phyloP scores from a whole-genome alignment of 441 rosid species.

The Pelargonium myrrhifolium region DNA sequence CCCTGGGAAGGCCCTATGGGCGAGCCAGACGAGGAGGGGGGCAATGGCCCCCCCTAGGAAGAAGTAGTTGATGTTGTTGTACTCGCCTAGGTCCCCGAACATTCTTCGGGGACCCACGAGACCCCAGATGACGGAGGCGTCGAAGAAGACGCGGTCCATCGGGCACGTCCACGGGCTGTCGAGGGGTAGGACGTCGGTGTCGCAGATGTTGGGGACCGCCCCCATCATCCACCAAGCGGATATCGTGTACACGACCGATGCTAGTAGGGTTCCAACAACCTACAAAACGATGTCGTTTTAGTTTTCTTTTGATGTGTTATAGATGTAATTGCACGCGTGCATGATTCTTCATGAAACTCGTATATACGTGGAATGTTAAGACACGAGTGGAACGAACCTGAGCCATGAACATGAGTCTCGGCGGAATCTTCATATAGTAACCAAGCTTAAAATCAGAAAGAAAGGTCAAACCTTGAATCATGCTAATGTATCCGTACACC shows the following conservation, averaged over 20 bases:
- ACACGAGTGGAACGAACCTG: slow-evolving; percentile 27
- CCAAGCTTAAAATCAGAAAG: slow-evolving; percentile 67
- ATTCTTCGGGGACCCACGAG: slow-evolving; percentile 67
- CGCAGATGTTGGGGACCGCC: slow-evolving; percentile 61
- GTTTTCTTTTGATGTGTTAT: no score
- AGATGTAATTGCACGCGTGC: no score
- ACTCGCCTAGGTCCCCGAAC: slow-evolving; percentile 62
- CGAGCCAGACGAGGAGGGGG: slow-evolving; percentile 56
- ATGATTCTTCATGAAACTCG: no score
- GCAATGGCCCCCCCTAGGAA: slow-evolving; percentile 73
- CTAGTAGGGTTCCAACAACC: slow-evolving; percentile 71
- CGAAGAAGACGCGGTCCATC: slow-evolving; percentile 66
- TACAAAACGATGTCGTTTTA: not conserved
- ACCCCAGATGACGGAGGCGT: slow-evolving; percentile 88
- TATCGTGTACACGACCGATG: slow-evolving; percentile 62
- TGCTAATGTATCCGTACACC: slow-evolving; percentile 53
- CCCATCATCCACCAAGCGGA: slow-evolving; percentile 79
- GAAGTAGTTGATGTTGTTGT: slow-evolving; percentile 64
- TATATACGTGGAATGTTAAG: not conserved
- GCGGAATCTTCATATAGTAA: slow-evolving; percentile 66
- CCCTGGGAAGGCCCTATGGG: slow-evolving; percentile 60
- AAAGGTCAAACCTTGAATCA: slow-evolving; percentile 54
- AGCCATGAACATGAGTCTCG: slow-evolving; percentile 53
- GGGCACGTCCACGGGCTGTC: slow-evolving; percentile 88
- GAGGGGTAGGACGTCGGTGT: slow-evolving; percentile 27